Conservation (phyloP, 2,329 filamentous ascomycete genomes). For the Akanthomyces uredinophilus region DNA sequence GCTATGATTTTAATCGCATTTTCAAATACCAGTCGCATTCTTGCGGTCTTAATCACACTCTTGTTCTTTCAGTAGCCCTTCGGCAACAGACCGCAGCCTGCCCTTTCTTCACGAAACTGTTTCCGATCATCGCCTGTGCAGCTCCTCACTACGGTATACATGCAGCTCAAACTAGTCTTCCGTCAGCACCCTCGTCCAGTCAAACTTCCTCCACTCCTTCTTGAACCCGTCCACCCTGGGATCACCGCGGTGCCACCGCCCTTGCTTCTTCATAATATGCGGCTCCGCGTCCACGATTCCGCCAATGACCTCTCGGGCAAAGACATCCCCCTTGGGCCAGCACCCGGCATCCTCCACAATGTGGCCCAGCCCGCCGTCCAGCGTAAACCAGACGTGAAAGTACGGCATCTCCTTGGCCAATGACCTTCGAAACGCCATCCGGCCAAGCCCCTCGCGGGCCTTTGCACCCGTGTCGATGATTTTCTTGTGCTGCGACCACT, state of each 20-base stretch:
- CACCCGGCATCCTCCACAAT: conserved; percentile 78
- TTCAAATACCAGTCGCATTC: too few relatives aligned
- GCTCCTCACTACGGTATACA: too few relatives aligned
- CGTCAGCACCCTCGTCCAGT: conserved; percentile 66
- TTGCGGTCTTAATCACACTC: too few relatives aligned
- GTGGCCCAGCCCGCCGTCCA: conserved; percentile 90
- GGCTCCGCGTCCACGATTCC: conserved; percentile 84
- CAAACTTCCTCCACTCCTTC: conserved; percentile 86
- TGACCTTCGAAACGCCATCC: conserved; percentile 72
- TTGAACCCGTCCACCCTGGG: conserved; percentile 70
- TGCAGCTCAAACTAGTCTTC: conserved; percentile 22
- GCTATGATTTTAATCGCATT: too few relatives aligned
- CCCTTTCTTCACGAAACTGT: too few relatives aligned
- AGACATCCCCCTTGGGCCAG: conserved; percentile 89
- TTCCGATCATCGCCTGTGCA: too few relatives aligned
- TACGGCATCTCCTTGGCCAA: conserved; percentile 97
- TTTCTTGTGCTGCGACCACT: conserved; percentile 95
- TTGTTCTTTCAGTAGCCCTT: neutral
- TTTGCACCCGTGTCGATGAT: conserved; percentile 78
- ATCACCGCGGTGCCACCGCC: conserved; percentile 70
- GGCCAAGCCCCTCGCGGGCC: conserved; percentile 59
- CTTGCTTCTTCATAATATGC: conserved; percentile 84
- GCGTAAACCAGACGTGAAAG: conserved; percentile 92
- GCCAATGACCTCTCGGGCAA: conserved; percentile 85
- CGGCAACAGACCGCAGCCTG: too few relatives aligned